phyloP scores from a whole-genome alignment of 2,329 filamentous ascomycete species.

The Coniella vitis region DNA sequence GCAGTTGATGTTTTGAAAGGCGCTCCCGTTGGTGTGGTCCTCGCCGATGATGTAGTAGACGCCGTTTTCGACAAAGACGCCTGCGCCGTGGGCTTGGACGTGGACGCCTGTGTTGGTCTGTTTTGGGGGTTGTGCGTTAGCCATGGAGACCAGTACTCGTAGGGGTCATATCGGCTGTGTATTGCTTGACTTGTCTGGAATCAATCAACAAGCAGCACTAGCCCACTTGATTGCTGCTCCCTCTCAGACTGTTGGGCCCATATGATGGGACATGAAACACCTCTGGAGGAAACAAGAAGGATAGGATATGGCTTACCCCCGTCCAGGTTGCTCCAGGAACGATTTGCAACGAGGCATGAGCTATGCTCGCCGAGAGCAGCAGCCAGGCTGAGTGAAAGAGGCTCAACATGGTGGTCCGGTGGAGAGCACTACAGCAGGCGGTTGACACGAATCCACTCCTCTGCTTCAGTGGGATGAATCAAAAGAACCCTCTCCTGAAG shows the following conservation, averaged over 20 bases:
- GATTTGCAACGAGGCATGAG: conserved; percentile 23
- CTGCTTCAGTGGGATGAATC: too few species aligned
- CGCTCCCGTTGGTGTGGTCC: conserved; percentile 56
- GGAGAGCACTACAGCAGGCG: too few species aligned
- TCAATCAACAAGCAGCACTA: too few species aligned
- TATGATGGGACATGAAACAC: too few species aligned
- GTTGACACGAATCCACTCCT: too few species aligned
- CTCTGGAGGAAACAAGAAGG: not conserved
- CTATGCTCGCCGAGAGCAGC: conserved; percentile 20
- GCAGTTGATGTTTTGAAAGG: conserved; percentile 62
- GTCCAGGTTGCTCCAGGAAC: conserved; percentile 25
- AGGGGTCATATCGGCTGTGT: not conserved
- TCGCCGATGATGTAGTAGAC: conserved; percentile 65
- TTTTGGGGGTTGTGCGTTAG: not conserved
- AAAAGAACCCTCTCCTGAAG: too few species aligned
- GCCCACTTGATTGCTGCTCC: too few species aligned
- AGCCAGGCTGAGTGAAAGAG: conserved; percentile 15
- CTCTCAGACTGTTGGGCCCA: too few species aligned
- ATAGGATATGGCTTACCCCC: conserved; percentile 15
- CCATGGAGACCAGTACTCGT: not conserved
- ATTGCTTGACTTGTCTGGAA: too few species aligned
- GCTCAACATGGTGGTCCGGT: conserved; percentile 14
- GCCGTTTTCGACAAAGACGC: conserved; percentile 50
- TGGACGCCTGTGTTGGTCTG: conserved; percentile 33
- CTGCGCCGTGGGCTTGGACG: conserved; percentile 61